Base-by-base conservation (phyloP, 805 yeast genomes). In the Candida ipomoeae region DNA sequence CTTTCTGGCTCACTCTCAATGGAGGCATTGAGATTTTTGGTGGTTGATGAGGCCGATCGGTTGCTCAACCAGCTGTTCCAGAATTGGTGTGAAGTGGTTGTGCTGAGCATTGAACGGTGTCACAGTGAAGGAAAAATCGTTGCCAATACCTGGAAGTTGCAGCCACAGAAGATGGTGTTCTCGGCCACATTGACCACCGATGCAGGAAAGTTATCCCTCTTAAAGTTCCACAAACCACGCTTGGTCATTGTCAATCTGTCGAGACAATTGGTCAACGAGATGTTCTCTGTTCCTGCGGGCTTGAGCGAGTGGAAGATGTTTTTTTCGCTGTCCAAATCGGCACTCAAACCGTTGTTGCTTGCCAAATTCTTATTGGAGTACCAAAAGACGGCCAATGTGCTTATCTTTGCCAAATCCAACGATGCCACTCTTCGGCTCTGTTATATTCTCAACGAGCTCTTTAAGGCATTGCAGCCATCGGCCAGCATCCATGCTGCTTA, bases 181-280 rank as follows among this genome's bases (percentile, higher is more conserved):
- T 85, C 95, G 45, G 99, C 99, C 6, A 94, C 99, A 0, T 77
- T 94, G 48, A 89, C 97, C 3, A 85, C 97, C 2, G 96, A 91
- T 64, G 88, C 97, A 0, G 96, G 94, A 29, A 89, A 87, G 62
- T 71, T 94, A 49, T 78, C 92, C 7, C 79, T 81, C 42, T 74
- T 94, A 51, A 81, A 84, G 46, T 79, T 94, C 54, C 72, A 73
- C 51, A 77, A 75, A 57, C 97, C 95, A n/a, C 77, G 84, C 60
- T 67, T 94, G 44, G 73, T 88, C 38, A 82, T 89, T 50, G 85
- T 91, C 41, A 88, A 90, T 52, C 80, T 80, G 46, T 69, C 77
- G 40, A 67, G 74, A 33, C 62, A 63, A 35, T 62, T 77, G 53
- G 76, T 73, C 17, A 73, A 71, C 50, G 86, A 83, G 58, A 69